Evolutionary conservation across 371 early-diverging fungal species (phyloP).

Genomic region (Zopfochytrium polystomum): DNA sequence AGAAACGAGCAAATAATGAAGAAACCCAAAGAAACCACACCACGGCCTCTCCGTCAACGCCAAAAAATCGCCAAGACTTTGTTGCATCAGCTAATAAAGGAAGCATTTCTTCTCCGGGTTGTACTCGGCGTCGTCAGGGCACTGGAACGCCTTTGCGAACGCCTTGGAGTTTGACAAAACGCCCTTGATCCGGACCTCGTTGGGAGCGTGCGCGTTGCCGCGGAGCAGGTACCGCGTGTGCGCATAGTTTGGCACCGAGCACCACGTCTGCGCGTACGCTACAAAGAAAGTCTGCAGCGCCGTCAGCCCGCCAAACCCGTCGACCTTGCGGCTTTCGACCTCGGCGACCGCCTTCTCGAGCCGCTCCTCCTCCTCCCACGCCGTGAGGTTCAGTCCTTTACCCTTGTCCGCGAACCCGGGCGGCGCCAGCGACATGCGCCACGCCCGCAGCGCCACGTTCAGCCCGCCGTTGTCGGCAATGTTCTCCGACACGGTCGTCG

Average conservation of each 20-base stretch:
- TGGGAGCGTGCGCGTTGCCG: conserved; percentile 50
- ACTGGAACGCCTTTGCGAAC: conserved; percentile 65
- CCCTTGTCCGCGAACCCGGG: conserved; percentile 20
- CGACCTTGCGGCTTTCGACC: not conserved
- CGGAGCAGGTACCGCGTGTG: conserved; percentile 18
- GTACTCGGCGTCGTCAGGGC: conserved; percentile 34
- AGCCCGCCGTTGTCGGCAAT: conserved; percentile 74
- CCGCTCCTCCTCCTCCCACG: conserved; percentile 31
- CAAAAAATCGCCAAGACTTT: too few relatives aligned
- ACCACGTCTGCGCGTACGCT: conserved; percentile 11
- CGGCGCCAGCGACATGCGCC: conserved; percentile 19
- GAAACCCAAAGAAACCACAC: too few relatives aligned
- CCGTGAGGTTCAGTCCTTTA: conserved; percentile 23
- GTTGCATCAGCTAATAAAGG: too few relatives aligned
- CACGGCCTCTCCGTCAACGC: too few relatives aligned
- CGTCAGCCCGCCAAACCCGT: not conserved
- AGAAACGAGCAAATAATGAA: too few relatives aligned
- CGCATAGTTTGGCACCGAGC: conserved; percentile 1
- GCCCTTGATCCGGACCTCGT: conserved; percentile 60
- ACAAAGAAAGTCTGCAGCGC: not conserved
- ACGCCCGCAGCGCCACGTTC: conserved; percentile 39
- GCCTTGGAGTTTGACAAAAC: conserved; percentile 56
- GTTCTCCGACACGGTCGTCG: too few relatives aligned
- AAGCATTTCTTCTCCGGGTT: conserved; percentile 23
- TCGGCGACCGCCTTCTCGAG: conserved; percentile 38